Conservation (phyloP, 1,284 basidiomycete genomes). For the Ceratobasidium sp. region DNA sequence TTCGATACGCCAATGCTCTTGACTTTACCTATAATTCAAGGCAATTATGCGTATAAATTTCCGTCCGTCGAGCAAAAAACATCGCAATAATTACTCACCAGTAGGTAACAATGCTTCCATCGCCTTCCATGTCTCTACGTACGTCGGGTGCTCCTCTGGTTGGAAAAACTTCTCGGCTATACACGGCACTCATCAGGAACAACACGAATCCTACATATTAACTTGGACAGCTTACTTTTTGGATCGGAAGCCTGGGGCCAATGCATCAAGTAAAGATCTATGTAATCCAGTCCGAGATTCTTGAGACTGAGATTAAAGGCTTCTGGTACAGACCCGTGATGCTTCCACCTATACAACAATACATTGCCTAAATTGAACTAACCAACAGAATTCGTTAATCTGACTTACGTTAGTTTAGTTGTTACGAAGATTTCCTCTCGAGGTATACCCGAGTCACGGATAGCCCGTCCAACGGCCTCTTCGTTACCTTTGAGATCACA, state of each 20-base stretch:
- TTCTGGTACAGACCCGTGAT: conserved; percentile 54
- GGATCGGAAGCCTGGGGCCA: conserved; percentile 55
- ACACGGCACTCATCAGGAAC: not conserved
- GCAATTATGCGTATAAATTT: too few relatives aligned
- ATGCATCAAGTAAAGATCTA: conserved; percentile 67
- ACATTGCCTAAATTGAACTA: too few relatives aligned
- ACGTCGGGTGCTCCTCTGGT: conserved; percentile 65
- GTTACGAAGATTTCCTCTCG: conserved; percentile 64
- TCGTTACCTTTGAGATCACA: too few relatives aligned
- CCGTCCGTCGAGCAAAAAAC: too few relatives aligned
- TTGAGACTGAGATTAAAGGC: conserved; percentile 62
- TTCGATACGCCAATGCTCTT: too few relatives aligned
- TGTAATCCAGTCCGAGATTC: conserved; percentile 63
- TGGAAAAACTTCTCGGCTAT: conserved; percentile 57
- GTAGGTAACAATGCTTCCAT: conserved; percentile 61
- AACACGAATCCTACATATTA: conserved; percentile 48
- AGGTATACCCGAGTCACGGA: conserved; percentile 61
- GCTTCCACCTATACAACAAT: not conserved
- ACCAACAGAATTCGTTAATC: not conserved
- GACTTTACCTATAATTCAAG: too few relatives aligned
- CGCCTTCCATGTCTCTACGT: conserved; percentile 66
- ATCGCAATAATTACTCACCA: too few relatives aligned
- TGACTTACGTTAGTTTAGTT: conserved; percentile 51
- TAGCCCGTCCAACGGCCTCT: conserved; percentile 60
- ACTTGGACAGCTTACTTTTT: conserved; percentile 45